These are phyloP conservation scores for Aureobasidium mangrovei DNA, from an alignment of 2,329 filamentous ascomycete genomes.

Conservation along the genomic window DNA sequence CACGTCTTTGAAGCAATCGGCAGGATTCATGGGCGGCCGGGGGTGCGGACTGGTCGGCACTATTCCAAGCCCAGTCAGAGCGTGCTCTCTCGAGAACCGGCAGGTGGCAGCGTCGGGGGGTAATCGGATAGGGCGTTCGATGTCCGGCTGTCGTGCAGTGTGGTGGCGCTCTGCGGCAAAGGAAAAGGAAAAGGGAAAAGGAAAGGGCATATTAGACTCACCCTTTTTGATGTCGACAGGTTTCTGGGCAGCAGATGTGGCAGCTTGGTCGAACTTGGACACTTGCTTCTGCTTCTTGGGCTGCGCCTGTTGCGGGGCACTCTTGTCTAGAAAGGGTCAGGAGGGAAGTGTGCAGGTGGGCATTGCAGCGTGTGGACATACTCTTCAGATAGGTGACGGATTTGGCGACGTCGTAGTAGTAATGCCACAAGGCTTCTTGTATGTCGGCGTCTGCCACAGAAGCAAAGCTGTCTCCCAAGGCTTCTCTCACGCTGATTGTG, in stretches of 20 bases:
- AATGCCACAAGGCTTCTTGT: conserved; percentile 86
- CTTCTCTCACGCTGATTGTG: conserved; percentile 56
- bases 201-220: conserved; percentile 30
- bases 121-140: not conserved
- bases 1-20: conserved; percentile 69
- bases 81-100: not conserved
- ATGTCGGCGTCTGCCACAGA: conserved; percentile 64
- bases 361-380: conserved; percentile 27
- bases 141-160: not conserved
- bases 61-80: conserved; percentile 10
- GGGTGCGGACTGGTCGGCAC: conserved; percentile 6
- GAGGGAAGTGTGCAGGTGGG: not conserved
- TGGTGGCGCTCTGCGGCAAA: conserved; percentile 7
- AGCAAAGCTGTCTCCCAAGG: conserved; percentile 45
- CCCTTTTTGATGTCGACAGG: conserved; percentile 35
- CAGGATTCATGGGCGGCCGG: conserved; percentile 13
- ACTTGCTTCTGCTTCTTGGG: conserved; percentile 34
- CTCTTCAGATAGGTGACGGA: conserved; percentile 70
- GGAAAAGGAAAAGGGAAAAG: conserved; percentile 13
- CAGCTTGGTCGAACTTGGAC: conserved; percentile 40
- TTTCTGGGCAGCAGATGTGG: conserved; percentile 29
- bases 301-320: conserved; percentile 20
- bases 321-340: not conserved
- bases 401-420: conserved; percentile 88
- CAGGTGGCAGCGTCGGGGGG: not conserved